Percentiles rank a stretch among this genome's conserved stretches.
Conservation (phyloP, 1,284 basidiomycete genomes). For the Athelia psychrophila region DNA sequence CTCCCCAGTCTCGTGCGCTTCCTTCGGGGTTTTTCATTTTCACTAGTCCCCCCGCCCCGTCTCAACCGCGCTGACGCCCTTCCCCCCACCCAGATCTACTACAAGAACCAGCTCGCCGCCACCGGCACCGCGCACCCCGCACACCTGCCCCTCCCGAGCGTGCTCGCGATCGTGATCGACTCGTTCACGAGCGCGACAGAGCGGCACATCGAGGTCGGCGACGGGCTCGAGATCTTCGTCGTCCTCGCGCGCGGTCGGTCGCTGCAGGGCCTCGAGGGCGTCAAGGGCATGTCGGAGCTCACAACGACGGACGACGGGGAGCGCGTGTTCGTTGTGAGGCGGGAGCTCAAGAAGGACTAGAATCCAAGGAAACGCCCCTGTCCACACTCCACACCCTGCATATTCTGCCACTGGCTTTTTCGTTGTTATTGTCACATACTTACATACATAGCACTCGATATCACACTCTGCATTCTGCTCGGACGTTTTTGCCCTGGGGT, state of each 20-base stretch:
- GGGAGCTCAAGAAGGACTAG: constrained; percentile 73
- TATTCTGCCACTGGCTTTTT: neutral
- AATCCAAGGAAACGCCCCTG: neutral
- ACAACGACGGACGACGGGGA: constrained; percentile 58
- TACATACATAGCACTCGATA: neutral
- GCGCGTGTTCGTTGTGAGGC: constrained; percentile 68
- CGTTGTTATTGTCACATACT: neutral
- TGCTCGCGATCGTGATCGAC: constrained; percentile 87
- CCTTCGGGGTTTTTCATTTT: no score
- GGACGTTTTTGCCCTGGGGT: neutral
- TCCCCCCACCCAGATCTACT: constrained; percentile 75
- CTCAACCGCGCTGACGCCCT: neutral
- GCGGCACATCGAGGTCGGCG: constrained; percentile 95
- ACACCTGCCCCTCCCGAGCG: constrained; percentile 78
- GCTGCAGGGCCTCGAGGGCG: constrained; percentile 57
- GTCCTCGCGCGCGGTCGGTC: constrained; percentile 71
- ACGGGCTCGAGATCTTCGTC: constrained; percentile 89
- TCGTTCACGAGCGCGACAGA: constrained; percentile 93
- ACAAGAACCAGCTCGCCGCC: constrained; percentile 85
- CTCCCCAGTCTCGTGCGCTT: no score
- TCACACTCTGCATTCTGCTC: neutral
- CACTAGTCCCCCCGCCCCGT: no score
- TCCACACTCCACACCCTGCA: neutral
- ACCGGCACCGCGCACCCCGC: constrained; percentile 68
- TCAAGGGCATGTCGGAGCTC: constrained; percentile 62